Evolutionary conservation across 305 asterid species (phyloP), one percentile per base, ranked within the genome.

Genomic region (Fraxinus angustifolia): DNA sequence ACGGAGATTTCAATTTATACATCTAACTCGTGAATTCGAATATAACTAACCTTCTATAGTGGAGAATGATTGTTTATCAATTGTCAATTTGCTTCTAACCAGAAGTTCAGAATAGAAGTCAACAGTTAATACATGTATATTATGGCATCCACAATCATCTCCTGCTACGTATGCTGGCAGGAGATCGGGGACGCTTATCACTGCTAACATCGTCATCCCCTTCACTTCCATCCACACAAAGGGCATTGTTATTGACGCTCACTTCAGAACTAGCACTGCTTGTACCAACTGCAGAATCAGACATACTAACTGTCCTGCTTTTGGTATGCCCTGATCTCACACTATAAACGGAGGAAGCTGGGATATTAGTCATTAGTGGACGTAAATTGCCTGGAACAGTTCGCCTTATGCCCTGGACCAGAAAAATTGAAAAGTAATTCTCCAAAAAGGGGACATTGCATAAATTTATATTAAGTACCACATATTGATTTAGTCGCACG

Each of bases 221-320:
- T 82, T 90, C 98, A 11, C 86, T 87, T 36, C 90, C 97, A 80
- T 89, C 97, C 74, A 84, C 62, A 78, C 90, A 89, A 75, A 91
- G 87, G 33, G 88, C 93, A 79, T 90, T 92, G 86, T 93, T 90
- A 78, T 90, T 93, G 70, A 93, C 93, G 85, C 99, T 96, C 88
- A 96, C 84, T 73, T 96, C 99, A 33, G 99, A 96, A 84, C 98
- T 96, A 78, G 95, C 97, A 85, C 99, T 96, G 86, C 99, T 96
- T 0, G 98, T 94, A 28, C 95, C 97, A 48, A 92, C 91, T 8
- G 97, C 97, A 58, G 99, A 96, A 77, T 94, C 98, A 16, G 97
- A 92, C 53, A 94, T 89, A 73, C 97, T 93, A 31, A 81, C 89
- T 23, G 96, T 84, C 79, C 90, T 82, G 90, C 92, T 88, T 85